Conservation (phyloP, 495 filamentous ascomycete genomes). For the Halenospora varia region DNA sequence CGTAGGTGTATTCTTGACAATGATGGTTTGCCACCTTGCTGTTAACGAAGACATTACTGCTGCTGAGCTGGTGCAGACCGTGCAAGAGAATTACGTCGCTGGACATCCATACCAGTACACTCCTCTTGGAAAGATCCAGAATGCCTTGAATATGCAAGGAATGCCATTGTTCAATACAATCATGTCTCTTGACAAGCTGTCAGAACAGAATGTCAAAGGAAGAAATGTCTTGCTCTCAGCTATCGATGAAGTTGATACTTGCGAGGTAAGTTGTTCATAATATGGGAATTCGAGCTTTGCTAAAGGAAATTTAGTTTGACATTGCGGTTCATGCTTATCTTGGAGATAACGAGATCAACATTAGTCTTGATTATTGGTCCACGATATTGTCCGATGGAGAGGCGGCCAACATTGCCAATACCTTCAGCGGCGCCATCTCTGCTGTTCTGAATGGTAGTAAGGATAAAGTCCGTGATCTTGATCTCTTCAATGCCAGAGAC, state of each 20-base stretch:
- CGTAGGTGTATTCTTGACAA: not conserved
- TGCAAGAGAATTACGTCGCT: constrained; percentile 45
- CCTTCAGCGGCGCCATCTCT: constrained; percentile 39
- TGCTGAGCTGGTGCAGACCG: constrained; percentile 35
- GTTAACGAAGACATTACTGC: not conserved
- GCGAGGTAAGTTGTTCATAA: not conserved
- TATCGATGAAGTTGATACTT: not conserved
- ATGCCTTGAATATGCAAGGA: constrained; percentile 46
- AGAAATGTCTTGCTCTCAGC: not conserved
- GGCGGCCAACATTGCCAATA: constrained; percentile 44
- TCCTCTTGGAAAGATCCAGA: constrained; percentile 52
- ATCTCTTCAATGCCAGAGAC: not conserved
- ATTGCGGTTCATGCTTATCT: constrained; percentile 51
- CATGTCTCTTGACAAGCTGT: constrained; percentile 29
- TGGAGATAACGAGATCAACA: constrained; percentile 35
- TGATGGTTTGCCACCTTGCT: not conserved
- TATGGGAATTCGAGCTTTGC: constrained; percentile 26
- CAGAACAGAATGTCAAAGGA: not conserved
- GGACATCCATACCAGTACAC: constrained; percentile 47
- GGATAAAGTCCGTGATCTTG: constrained; percentile 2
- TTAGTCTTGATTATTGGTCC: constrained; percentile 56
- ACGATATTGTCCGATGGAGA: constrained; percentile 31
- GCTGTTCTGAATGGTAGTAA: constrained; percentile 37
- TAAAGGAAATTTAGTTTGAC: constrained; percentile 46
- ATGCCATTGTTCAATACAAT: constrained; percentile 54